Conservation (phyloP, 495 filamentous ascomycete species). For the Penicillium salamii region DNA sequence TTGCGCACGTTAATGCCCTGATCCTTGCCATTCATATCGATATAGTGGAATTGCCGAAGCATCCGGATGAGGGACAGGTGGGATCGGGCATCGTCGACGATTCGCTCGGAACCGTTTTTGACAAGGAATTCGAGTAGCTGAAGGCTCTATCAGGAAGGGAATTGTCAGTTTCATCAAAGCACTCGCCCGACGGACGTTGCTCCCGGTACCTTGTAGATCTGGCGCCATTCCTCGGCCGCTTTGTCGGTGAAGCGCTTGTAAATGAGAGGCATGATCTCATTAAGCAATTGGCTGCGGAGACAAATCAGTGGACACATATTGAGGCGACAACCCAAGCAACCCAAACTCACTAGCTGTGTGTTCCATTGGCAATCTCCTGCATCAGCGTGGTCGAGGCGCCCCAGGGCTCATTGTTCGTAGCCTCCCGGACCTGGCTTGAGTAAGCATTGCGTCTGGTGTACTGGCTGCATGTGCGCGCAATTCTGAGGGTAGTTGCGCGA, state of each 20-base stretch:
- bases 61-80: slow-evolving; percentile 95
- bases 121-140: slow-evolving; percentile 96
- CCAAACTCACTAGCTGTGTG: slow-evolving; percentile 87
- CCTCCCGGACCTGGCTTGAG: slow-evolving; percentile 73
- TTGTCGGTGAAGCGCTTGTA: slow-evolving; percentile 99
- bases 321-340: neutral
- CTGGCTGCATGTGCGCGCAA: neutral
- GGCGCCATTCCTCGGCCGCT: slow-evolving; percentile 95
- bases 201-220: slow-evolving; percentile 83
- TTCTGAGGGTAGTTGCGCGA: slow-evolving; percentile 3
- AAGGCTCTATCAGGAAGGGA: slow-evolving; percentile 54
- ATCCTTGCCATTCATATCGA: slow-evolving; percentile 95
- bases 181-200: neutral
- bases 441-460: slow-evolving; percentile 18
- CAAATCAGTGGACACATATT: slow-evolving; percentile 15
- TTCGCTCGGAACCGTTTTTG: slow-evolving; percentile 96
- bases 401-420: slow-evolving; percentile 98
- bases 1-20: slow-evolving; percentile 98
- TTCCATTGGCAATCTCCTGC: slow-evolving; percentile 98
- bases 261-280: slow-evolving; percentile 99
- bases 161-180: neutral
- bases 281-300: slow-evolving; percentile 77
- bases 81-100: slow-evolving; percentile 94
- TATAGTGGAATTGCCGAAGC: slow-evolving; percentile 97
- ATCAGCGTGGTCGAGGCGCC: slow-evolving; percentile 85